Conservation (phyloP, 345 rosid genomes). For the Populus nigra region DNA sequence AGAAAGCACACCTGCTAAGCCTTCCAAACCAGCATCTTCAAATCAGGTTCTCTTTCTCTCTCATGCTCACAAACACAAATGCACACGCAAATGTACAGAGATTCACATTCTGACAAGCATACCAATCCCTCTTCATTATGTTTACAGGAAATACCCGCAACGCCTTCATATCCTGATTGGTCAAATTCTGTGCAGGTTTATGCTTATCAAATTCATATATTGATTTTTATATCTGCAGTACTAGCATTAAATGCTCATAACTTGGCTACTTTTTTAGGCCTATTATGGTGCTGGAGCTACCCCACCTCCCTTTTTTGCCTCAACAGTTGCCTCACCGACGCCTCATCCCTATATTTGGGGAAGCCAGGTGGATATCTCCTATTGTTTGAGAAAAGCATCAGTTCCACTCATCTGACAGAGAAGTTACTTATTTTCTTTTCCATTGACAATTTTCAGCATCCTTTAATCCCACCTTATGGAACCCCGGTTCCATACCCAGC, state of each 20-base stretch:
- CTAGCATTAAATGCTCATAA: constrained; percentile 19
- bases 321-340: constrained; percentile 81
- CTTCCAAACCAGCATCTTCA: constrained; percentile 70
- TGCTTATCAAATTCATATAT: constrained; percentile 12
- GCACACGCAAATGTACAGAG: neutral
- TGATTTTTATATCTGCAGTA: neutral
- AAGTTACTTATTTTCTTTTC: constrained; percentile 12
- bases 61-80: neutral
- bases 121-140: constrained; percentile 13
- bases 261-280: constrained; percentile 52
- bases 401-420: neutral
- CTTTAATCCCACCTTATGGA: constrained; percentile 83
- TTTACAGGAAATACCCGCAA: constrained; percentile 62
- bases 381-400: neutral
- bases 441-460: constrained; percentile 56
- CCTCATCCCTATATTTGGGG: constrained; percentile 93
- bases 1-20: constrained; percentile 61
- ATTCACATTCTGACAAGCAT: neutral
- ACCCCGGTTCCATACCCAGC: constrained; percentile 92
- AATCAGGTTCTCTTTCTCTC: constrained; percentile 47
- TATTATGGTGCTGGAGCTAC: constrained; percentile 87
- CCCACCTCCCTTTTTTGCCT: constrained; percentile 78
- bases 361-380: constrained; percentile 59
- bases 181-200: constrained; percentile 83
- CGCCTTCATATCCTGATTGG: constrained; percentile 85